Percentiles rank a stretch among this genome's conserved stretches.
Conservation (phyloP, 768 basidiomycete species). For the Lactarius deliciosus region DNA sequence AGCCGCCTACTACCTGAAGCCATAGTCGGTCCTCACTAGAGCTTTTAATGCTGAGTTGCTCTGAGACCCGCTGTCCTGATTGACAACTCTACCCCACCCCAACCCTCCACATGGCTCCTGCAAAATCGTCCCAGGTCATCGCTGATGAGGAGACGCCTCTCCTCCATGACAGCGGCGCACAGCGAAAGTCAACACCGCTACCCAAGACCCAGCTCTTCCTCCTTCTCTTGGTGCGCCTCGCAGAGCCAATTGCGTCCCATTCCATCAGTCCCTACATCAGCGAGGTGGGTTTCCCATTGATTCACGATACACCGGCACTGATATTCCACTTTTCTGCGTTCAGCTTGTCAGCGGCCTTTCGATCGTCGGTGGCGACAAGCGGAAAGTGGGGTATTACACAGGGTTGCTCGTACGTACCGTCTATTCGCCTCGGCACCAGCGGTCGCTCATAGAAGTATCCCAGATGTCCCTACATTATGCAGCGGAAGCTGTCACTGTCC, state of each 20-base stretch:
- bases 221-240: constrained; percentile 15
- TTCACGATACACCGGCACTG: no score
- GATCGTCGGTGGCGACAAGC: constrained; percentile 46
- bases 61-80: neutral
- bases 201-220: constrained; percentile 16
- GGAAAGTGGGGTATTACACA: constrained; percentile 50
- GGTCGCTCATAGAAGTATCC: neutral
- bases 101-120: constrained; percentile 5
- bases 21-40: neutral
- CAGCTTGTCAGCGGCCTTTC: constrained; percentile 46
- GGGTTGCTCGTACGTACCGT: constrained; percentile 45
- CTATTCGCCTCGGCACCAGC: neutral
- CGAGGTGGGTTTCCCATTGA: constrained; percentile 36
- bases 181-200: constrained; percentile 16
- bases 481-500: constrained; percentile 45
- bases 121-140: neutral
- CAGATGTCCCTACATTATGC: constrained; percentile 51
- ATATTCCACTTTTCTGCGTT: neutral
- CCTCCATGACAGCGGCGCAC: neutral
- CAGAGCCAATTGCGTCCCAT: constrained; percentile 15
- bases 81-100: neutral
- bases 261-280: constrained; percentile 53
- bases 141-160: constrained; percentile 21
- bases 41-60: neutral
- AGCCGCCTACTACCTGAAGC: neutral